phyloP scores from a whole-genome alignment of 2,329 filamentous ascomycete genomes.

The Cytospora paraplurivora region DNA sequence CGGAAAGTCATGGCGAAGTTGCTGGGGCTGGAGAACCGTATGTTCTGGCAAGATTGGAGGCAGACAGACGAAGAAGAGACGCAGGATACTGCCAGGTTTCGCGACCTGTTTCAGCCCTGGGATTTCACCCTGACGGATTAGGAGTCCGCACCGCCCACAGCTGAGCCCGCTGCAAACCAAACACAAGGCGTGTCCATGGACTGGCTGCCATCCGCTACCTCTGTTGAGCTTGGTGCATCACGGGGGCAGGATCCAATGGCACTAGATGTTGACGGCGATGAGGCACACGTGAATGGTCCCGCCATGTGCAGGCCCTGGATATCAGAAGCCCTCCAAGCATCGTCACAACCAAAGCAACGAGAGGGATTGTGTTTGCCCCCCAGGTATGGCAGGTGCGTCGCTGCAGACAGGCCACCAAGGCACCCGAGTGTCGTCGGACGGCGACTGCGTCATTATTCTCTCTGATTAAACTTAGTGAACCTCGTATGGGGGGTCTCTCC shows the following conservation, averaged over 20 bases:
- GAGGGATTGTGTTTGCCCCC: neutral
- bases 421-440: slow-evolving; percentile 17
- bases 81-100: slow-evolving; percentile 76
- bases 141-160: slow-evolving; percentile 15
- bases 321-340: neutral
- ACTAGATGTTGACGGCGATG: slow-evolving; percentile 5
- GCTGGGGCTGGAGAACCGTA: slow-evolving; percentile 74
- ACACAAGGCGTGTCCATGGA: neutral
- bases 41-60: slow-evolving; percentile 81
- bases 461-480: neutral
- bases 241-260: neutral
- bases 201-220: neutral
- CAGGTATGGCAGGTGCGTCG: neutral
- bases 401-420: neutral
- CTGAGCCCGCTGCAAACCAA: neutral
- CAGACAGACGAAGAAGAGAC: slow-evolving; percentile 80
- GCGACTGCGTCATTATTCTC: slow-evolving; percentile 12
- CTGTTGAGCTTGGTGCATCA: neutral
- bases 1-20: slow-evolving; percentile 86
- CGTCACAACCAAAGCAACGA: neutral
- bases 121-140: slow-evolving; percentile 67
- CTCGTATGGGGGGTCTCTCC: neutral
- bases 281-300: neutral
- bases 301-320: neutral
- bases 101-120: slow-evolving; percentile 78